These are phyloP conservation scores for Solanum chmielewskii DNA, from an alignment of 257 asterid genomes.

Conservation along the genomic window DNA sequence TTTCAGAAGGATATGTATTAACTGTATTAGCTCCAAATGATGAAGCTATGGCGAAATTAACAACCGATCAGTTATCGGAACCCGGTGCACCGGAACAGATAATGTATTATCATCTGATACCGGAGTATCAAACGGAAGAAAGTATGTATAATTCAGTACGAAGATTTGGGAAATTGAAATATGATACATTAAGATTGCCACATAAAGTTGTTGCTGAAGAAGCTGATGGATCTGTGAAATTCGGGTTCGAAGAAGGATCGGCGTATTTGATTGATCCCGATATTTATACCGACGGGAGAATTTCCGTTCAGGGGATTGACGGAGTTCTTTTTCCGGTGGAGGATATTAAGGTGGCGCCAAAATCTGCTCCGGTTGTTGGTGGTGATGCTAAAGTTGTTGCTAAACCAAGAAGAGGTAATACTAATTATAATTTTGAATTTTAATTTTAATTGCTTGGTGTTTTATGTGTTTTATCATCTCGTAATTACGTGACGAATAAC, in stretches of 20 bases:
- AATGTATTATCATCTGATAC: slow-evolving; percentile 71
- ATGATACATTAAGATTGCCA: slow-evolving; percentile 79
- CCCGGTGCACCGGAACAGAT: slow-evolving; percentile 97
- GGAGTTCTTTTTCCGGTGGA: slow-evolving; percentile 68
- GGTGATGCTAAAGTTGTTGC: slow-evolving; percentile 35
- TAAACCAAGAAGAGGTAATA: slow-evolving; percentile 56
- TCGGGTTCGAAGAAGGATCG: slow-evolving; percentile 61
- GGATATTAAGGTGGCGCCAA: slow-evolving; percentile 30
- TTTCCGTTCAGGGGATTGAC: slow-evolving; percentile 92
- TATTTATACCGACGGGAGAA: slow-evolving; percentile 87
- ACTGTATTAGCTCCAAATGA: slow-evolving; percentile 89
- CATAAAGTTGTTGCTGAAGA: slow-evolving; percentile 83
- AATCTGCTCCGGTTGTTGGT: slow-evolving; percentile 18
- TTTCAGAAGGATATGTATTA: slow-evolving; percentile 77
- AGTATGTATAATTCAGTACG: slow-evolving; percentile 92
- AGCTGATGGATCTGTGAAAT: slow-evolving; percentile 85
- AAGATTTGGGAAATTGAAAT: slow-evolving; percentile 74
- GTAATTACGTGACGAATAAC: background rate
- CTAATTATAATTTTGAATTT: background rate
- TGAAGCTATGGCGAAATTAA: slow-evolving; percentile 91
- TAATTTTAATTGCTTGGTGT: background rate
- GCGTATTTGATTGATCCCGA: slow-evolving; percentile 88
- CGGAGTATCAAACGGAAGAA: slow-evolving; percentile 94
- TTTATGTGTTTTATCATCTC: background rate
- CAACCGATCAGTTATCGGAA: slow-evolving; percentile 75